Percentiles rank a stretch among this genome's conserved stretches.
Evolutionary conservation across 176 grass and related monocot genomes (phyloP).

Genomic region (Juncus effusus): DNA sequence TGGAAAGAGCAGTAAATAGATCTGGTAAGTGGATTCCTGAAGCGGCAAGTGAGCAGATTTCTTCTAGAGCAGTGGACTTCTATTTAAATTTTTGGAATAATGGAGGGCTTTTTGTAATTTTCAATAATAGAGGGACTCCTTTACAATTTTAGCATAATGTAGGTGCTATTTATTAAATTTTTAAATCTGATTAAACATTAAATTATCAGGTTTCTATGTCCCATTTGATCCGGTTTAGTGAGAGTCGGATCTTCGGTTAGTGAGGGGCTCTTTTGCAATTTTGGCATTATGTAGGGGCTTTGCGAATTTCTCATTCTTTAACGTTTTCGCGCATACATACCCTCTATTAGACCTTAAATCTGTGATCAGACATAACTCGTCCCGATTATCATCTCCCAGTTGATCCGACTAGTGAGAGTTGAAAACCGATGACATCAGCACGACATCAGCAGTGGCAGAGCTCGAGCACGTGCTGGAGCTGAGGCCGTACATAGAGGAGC

Average conservation of each 20-base stretch:
- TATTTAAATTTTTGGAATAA: too few species aligned
- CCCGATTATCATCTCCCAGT: constrained; percentile 15
- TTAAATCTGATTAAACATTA: too few species aligned
- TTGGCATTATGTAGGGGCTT: too few species aligned
- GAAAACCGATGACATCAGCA: constrained; percentile 24
- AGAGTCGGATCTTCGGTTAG: constrained; percentile 66
- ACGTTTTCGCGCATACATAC: too few species aligned
- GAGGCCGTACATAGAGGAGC: constrained; percentile 97
- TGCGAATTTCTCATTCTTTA: too few species aligned
- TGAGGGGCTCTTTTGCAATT: constrained; percentile 47
- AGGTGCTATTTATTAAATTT: too few species aligned
- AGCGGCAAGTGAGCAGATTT: constrained; percentile 62
- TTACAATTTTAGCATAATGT: too few species aligned
- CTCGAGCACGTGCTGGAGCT: constrained; percentile 74
- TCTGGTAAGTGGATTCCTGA: constrained; percentile 44
- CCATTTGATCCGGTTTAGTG: not conserved
- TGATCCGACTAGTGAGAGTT: constrained; percentile 65
- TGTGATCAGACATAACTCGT: too few species aligned
- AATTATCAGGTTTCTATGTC: too few species aligned
- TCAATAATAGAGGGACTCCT: too few species aligned
- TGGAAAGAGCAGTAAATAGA: constrained; percentile 38
- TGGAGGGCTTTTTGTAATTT: too few species aligned
- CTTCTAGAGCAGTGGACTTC: constrained; percentile 60
- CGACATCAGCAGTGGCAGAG: constrained; percentile 6
- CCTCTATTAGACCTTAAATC: too few species aligned